Evolutionary conservation across 306 rosid species (phyloP), one percentile per base, ranked within the genome.

Genomic region (Pachyrhizus erosus): DNA sequence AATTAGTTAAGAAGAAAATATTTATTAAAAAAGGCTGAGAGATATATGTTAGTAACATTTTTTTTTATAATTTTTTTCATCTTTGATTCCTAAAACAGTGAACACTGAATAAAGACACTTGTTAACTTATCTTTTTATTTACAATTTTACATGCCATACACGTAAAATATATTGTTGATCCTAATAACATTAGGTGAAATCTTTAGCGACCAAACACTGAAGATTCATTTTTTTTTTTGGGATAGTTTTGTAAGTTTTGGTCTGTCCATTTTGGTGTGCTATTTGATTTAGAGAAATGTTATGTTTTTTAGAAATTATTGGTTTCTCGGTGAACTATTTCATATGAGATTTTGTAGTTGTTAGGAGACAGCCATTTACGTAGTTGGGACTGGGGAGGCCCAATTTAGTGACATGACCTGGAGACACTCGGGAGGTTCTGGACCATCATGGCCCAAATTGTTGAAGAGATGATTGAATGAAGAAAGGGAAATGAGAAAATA

Each of bases 401-500:
- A 65, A 65, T 33, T 15, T 7, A 64, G 71, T 65, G 26, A 65
- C 46, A 7, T 67, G 9, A 18, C 18, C 15, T n/a, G 48, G 15
- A 39, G 1, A 60, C 12, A 7, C 13, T 23, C 3, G 9, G 34
- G 58, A 70, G 15, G 40, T 70, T 71, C 0, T 71, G 34, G 60
- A 46, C 27, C 42, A 65, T 2, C 1, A 15, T 71, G 76, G 17
- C 62, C 57, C 76, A 48, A 65, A 46, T 4, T 72, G 64, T 49
- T 11, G 75, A 49, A 18, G 7, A n/a, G 18, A n/a, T 73, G 77
- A 73, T 49, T 31, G 64, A 73, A 49, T 5, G 45, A 1, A 17
- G 78, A 73, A 73, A 52, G 51, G 21, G 78, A 73, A 52, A 33
- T 20, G 21, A 52, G 33, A n/a, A 34, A 52, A 14, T 31, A 73